Evolutionary conservation across 371 early-diverging fungal genomes (phyloP).

Genomic region (Lichtheimia corymbifera): DNA sequence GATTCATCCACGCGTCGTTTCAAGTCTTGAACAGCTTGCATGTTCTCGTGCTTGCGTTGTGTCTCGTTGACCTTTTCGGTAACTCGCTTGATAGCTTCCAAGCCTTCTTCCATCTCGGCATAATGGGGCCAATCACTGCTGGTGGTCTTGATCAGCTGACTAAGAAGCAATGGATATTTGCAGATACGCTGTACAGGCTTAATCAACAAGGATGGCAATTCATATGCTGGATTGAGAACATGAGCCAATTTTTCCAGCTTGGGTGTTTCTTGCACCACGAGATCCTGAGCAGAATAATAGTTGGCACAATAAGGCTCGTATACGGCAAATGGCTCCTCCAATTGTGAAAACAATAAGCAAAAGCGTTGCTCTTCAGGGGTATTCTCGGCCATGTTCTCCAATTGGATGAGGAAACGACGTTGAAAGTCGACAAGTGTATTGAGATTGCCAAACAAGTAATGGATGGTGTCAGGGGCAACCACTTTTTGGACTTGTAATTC

Average conservation of each 20-base stretch:
- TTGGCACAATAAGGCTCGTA: constrained; percentile 96
- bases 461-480: constrained; percentile 71
- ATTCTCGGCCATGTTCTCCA: constrained; percentile 82
- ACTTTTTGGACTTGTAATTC: constrained; percentile 59
- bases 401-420: constrained; percentile 87
- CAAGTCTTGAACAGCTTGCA: constrained; percentile 72
- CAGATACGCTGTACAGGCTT: constrained; percentile 97
- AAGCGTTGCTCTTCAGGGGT: constrained; percentile 82
- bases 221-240: constrained; percentile 82
- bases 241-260: constrained; percentile 59
- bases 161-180: constrained; percentile 91
- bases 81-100: constrained; percentile 81
- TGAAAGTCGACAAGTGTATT: constrained; percentile 95
- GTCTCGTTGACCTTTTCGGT: constrained; percentile 92
- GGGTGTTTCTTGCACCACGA: constrained; percentile 53
- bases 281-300: constrained; percentile 74
- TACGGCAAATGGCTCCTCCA: constrained; percentile 85
- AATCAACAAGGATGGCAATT: constrained; percentile 89
- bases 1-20: constrained; percentile 53
- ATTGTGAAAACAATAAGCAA: constrained; percentile 76
- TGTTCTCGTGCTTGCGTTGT: constrained; percentile 86
- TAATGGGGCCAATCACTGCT: constrained; percentile 68
- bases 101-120: constrained; percentile 76
- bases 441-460: constrained; percentile 89
- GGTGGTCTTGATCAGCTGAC: constrained; percentile 81